Conservation (phyloP, 108 stramenopile genomes). For the Conticribra weissflogii region DNA sequence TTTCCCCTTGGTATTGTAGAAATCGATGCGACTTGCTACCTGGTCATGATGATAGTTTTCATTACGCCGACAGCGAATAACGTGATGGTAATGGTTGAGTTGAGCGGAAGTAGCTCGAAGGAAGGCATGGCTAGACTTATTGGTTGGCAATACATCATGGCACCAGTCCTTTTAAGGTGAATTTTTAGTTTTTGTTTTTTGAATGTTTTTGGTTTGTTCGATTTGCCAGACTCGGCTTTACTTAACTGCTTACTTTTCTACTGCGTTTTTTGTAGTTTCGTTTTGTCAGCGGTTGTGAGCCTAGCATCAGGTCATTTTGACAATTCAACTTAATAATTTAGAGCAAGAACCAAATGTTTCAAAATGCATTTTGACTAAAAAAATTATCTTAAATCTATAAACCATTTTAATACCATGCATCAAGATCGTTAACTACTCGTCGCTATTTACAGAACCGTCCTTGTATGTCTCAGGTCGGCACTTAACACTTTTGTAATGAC, state of each 20-base stretch:
- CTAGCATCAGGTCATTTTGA: constrained; percentile 52
- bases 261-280: constrained; percentile 20
- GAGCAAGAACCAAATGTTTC: no score
- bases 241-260: neutral
- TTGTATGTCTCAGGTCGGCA: no score
- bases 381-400: no score
- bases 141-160: constrained; percentile 77
- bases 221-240: neutral
- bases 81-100: constrained; percentile 93
- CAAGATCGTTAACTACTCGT: no score
- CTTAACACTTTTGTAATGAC: no score
- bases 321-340: no score
- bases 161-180: constrained; percentile 73
- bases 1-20: constrained; percentile 29
- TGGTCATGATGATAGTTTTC: constrained; percentile 86
- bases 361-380: no score
- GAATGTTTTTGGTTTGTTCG: neutral
- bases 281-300: constrained; percentile 40
- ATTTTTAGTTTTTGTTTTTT: neutral
- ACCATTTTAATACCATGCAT: no score
- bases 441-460: no score
- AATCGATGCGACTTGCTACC: constrained; percentile 79
- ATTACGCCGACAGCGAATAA: constrained; percentile 91
- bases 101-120: constrained; percentile 68
- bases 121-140: constrained; percentile 82